Percentiles rank a stretch among this genome's conserved stretches.
phyloP scores from a whole-genome alignment of 805 yeast genomes.

The Cephaloascus fragrans region DNA sequence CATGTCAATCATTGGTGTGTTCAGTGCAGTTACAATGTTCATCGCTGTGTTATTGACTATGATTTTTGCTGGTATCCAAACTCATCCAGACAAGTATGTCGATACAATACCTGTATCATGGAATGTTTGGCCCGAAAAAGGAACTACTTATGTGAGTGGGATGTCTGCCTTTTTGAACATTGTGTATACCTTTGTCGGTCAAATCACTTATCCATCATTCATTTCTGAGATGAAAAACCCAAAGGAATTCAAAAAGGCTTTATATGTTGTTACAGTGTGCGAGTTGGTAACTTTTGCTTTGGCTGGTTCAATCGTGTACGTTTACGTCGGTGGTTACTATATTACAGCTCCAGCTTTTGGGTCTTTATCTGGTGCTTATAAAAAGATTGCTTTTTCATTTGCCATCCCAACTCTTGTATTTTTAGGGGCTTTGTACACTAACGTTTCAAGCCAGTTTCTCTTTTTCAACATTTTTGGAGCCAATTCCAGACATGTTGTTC shows the following conservation, averaged over 20 bases:
- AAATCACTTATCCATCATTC: constrained; percentile 53
- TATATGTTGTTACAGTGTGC: constrained; percentile 37
- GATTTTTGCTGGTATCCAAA: constrained; percentile 43
- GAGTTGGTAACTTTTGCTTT: constrained; percentile 41
- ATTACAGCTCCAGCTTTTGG: constrained; percentile 55
- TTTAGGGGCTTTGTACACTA: constrained; percentile 45
- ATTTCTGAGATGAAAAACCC: constrained; percentile 52
- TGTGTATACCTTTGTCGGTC: constrained; percentile 56
- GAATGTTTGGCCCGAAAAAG: constrained; percentile 39
- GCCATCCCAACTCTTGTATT: constrained; percentile 51
- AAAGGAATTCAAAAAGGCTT: constrained; percentile 46
- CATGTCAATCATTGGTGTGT: constrained; percentile 40
- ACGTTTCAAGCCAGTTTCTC: constrained; percentile 43
- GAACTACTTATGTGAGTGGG: constrained; percentile 42
- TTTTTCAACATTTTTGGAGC: constrained; percentile 34
- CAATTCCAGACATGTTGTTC: constrained; percentile 30
- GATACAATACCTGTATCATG: constrained; percentile 28
- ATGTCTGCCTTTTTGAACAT: constrained; percentile 52
- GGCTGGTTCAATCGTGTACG: constrained; percentile 51
- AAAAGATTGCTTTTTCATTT: constrained; percentile 49
- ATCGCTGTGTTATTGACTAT: constrained; percentile 43
- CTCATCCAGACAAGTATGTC: constrained; percentile 33
- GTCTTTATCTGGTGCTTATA: constrained; percentile 32
- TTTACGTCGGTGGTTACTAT: constrained; percentile 44
- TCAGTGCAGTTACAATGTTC: constrained; percentile 49